Base-by-base conservation (phyloP, 768 basidiomycete genomes). In the Kwoniella sp. region DNA sequence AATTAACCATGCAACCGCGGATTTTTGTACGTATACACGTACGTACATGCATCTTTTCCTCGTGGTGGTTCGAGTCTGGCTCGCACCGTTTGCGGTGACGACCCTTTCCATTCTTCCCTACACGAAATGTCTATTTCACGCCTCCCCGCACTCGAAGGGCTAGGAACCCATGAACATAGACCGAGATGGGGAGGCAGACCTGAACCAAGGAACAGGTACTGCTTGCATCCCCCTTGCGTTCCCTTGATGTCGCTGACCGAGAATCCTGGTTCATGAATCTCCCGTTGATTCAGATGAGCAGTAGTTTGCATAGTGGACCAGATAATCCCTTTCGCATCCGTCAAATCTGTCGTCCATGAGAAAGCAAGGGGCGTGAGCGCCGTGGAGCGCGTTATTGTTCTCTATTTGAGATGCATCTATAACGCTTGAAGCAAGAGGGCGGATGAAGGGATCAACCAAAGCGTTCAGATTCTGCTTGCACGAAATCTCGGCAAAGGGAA, bases 21-120 rank as follows among this genome's bases (percentile, higher is more conserved):
- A 56, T n/a, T 23, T 55, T n/a, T 23, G 34, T 55, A 22, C 54
- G 25, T 25, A 28, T 54, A 28, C 17, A 30, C 23, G 7, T 50
- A 50, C 47, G 47, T 50, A 50, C 47, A 13, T 5, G 34, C 34
- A 13, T 34, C 34, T 34, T 13, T 13, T 5, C 5, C 34, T 34
- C 34, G 34, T 34, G 13, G 13, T 34, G 7, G 7, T 34, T 50
- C 47, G n/a, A 22, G 29, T 15, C 38, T 48, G 41, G 17, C 12
- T 30, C 48, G 57, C 48, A n/a, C 57, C 57, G 57, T 26, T 58
- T 58, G 57, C 57, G 57, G 55, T 45, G 8, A 45, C 41, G 41
- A 8, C 29, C 52, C 23, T 54, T 54, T 25, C 52, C 15, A 25
- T 54, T 28, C 23, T 15, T 9, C n/a, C 15, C 4, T 2, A 23